Evolutionary conservation across 2,329 filamentous ascomycete species (phyloP), one percentile per base, ranked within the genome.

Genomic region (Triangularia verruculosa): DNA sequence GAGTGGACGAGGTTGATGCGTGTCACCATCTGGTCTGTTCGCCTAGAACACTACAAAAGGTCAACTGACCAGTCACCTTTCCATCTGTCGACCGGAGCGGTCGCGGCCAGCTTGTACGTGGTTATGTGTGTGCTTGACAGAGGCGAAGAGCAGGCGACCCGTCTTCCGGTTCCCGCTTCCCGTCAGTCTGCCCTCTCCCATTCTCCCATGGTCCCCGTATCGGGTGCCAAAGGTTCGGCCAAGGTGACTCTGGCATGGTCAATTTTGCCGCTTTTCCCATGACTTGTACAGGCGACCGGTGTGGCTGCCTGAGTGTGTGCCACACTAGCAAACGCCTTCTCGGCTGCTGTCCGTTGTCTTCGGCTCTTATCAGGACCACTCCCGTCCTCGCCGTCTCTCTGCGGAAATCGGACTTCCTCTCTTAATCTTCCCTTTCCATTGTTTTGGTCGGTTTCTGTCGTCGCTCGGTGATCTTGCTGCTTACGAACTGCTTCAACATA

Each of bases 241-340:
- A 54, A 59, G 24, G 20, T 20, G 47, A 61, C 54, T 59, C 28
- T 51, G 30, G 27, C 54, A 34, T 57, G 27, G 54, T 6, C 54
- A 30, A 57, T 57, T 47, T 20, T 47, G 39, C 55, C 28, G 59
- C 43, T 57, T 53, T 34, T 55, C 61, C 57, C 28, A 61, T 64
- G 56, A 62, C 62, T 66, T 61, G 63, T 47, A 59, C 53, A 51
- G 58, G 24, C 32, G 32, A 34, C 24, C 39, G 56, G 58, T 63
- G 63, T 65, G 58, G 62, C 63, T 58, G 63, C 61, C 57, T 58
- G 56, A 51, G 25, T 47, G 39, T 47, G 39, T 47, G 39, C 39
- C 39, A 47, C 39, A 47, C 39, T 20, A 47, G 39, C 39, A 47
- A 9, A 7, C 17, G 13, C 34, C 4, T 17, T 43, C 17, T 43